A percentile compares a stretch with the other conserved stretches of the same genome.
Evolutionary conservation across 352 stramenopile genomes (phyloP).

Genomic region (Phytophthora crassamura): DNA sequence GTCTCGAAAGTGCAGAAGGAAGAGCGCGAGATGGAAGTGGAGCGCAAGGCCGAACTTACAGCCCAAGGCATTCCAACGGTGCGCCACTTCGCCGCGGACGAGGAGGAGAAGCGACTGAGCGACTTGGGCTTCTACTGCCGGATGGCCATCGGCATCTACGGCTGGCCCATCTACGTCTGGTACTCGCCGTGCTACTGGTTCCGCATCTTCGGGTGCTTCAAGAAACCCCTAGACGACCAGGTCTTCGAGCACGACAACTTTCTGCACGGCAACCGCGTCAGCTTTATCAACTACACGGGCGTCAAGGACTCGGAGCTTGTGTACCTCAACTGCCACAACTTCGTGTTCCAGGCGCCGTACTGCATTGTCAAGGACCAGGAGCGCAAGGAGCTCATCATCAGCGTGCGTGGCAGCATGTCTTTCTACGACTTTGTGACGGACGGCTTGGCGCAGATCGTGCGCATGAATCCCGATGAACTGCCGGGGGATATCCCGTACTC

Average conservation of each 20-base stretch:
- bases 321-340: slow-evolving; percentile 84
- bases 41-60: slow-evolving; percentile 34
- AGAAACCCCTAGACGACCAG: slow-evolving; percentile 47
- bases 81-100: slow-evolving; percentile 41
- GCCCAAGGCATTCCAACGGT: slow-evolving; percentile 31
- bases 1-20: slow-evolving; percentile 65
- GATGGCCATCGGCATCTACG: slow-evolving; percentile 80
- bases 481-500: slow-evolving; percentile 57
- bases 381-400: slow-evolving; percentile 76
- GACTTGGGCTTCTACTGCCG: slow-evolving; percentile 73
- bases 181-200: slow-evolving; percentile 79
- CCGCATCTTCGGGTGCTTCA: slow-evolving; percentile 67
- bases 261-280: slow-evolving; percentile 63
- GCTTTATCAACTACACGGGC: slow-evolving; percentile 77
- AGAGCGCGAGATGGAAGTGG: slow-evolving; percentile 47
- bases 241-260: slow-evolving; percentile 74
- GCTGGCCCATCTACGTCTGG: slow-evolving; percentile 82
- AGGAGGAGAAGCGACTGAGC: slow-evolving; percentile 54
- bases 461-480: slow-evolving; percentile 64
- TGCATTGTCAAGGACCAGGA: slow-evolving; percentile 73
- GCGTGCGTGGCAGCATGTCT: slow-evolving; percentile 74
- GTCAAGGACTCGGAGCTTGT: slow-evolving; percentile 64
- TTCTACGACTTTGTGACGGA: slow-evolving; percentile 87
- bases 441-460: slow-evolving; percentile 67
- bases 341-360: slow-evolving; percentile 79